Conservation (phyloP, 345 rosid species). For the Gossypium turneri region DNA sequence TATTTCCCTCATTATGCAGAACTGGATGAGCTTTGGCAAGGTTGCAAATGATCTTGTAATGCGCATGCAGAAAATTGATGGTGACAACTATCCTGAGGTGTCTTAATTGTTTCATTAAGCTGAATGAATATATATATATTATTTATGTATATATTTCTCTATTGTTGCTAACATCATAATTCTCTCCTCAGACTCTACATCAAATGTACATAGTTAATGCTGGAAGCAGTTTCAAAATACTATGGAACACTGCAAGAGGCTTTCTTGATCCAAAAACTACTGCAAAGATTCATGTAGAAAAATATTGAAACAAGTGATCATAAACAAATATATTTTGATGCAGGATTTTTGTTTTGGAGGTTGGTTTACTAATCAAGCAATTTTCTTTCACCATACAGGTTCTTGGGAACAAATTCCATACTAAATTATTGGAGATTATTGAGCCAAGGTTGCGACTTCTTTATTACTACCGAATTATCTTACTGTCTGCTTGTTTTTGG, state of each 20-base stretch:
- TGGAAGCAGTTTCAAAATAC: slow-evolving; percentile 76
- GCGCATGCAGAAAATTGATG: slow-evolving; percentile 94
- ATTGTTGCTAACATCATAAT: slow-evolving; percentile 13
- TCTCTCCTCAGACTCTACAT: slow-evolving; percentile 68
- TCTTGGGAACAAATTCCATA: slow-evolving; percentile 69
- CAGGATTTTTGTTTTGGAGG: slow-evolving; percentile 6
- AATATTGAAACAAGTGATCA: slow-evolving; percentile 1
- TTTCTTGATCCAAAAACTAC: slow-evolving; percentile 94
- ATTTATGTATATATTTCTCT: slow-evolving; percentile 7
- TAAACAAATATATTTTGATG: not conserved
- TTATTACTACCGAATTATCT: slow-evolving; percentile 1
- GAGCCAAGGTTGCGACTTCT: slow-evolving; percentile 57
- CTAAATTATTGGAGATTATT: slow-evolving; percentile 68
- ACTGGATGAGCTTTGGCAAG: slow-evolving; percentile 86
- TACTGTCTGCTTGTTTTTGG: slow-evolving; percentile 1
- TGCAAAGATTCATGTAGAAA: slow-evolving; percentile 73
- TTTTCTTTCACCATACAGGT: slow-evolving; percentile 49
- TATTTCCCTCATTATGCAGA: slow-evolving; percentile 45
- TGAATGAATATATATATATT: not conserved
- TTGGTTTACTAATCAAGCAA: slow-evolving; percentile 19
- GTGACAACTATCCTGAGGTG: slow-evolving; percentile 99
- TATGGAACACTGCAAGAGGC: slow-evolving; percentile 82
- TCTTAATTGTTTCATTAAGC: slow-evolving; percentile 12
- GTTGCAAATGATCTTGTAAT: slow-evolving; percentile 85
- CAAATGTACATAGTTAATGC: slow-evolving; percentile 92